Base-by-base conservation (phyloP, 495 filamentous ascomycete genomes). In the Penicillium taxi region DNA sequence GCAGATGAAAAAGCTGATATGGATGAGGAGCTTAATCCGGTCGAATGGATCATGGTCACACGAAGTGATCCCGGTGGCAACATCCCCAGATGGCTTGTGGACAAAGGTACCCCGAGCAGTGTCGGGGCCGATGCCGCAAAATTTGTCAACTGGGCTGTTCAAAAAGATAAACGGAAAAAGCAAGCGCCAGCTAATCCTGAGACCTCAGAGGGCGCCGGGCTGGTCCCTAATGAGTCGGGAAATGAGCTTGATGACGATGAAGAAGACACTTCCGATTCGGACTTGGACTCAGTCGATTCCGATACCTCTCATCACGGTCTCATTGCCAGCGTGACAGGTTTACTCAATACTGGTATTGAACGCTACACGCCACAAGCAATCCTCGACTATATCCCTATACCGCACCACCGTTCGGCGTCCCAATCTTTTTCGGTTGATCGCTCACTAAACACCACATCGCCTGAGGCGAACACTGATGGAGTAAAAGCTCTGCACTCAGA, bases 1-100 rank as follows among this genome's bases (percentile, higher is more conserved):
- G 15, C n/a, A 38, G 57, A 47, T 6, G 63, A 54, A 3, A 63
- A 68, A 32, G 61, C 59, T 13, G 61, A 68, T 4, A 71, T 72
- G 19, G 69, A 74, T 6, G 55, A 70, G 18, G 75, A 75, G 32
- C 52, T 60, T 21, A 82, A 78, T 37, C 81, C 82, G 0, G 77
- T 96, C 9, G 90, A 96, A 58, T 96, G 90, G 90, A 78, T 94
- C 23, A 95, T 96, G 91, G 77, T 96, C 15, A 95, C 90, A 1
- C 69, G 90, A n/a, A 88, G 82, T 56, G 87, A 96, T 47, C 90
- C 90, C 0, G 90, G 91, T 15, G 91, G 90, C 21, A 91, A 75
- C 36, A 89, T 96, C 6, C 90, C 90, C 0, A 73, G 85, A 18
- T 96, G 91, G 64, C 84, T 96, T 81, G 84, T 96, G 14, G 91